phyloP scores from a whole-genome alignment of 352 stramenopile genomes.

The Thraustochytrium sp. region DNA sequence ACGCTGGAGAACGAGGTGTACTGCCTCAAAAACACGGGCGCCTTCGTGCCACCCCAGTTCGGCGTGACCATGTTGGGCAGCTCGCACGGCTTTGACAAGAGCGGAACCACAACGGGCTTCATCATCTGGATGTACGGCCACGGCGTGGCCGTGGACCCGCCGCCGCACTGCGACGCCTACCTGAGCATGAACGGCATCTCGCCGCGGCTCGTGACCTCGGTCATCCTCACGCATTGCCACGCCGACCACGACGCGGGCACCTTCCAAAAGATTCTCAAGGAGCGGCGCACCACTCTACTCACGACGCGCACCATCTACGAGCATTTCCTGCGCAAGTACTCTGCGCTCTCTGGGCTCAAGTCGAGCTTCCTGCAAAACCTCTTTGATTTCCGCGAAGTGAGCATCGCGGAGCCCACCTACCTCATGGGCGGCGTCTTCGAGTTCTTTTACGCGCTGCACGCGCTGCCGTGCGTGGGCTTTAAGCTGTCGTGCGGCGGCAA shows the following conservation, averaged over 20 bases:
- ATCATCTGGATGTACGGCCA: constrained; percentile 92
- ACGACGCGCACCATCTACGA: constrained; percentile 92
- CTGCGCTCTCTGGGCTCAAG: constrained; percentile 81
- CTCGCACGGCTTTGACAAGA: constrained; percentile 89
- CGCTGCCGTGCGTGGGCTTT: constrained; percentile 89
- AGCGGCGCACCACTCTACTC: constrained; percentile 84
- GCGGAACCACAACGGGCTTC: constrained; percentile 85
- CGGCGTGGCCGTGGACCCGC: constrained; percentile 92
- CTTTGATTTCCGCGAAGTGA: constrained; percentile 57
- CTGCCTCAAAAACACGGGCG: background rate
- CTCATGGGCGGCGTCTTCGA: constrained; percentile 88
- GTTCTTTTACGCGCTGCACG: constrained; percentile 92
- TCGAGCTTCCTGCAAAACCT: constrained; percentile 69
- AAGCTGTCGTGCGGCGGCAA: constrained; percentile 59
- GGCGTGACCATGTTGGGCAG: constrained; percentile 89
- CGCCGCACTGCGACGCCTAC: constrained; percentile 77
- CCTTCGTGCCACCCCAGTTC: constrained; percentile 87
- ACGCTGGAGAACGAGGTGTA: constrained; percentile 19
- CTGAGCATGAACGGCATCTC: constrained; percentile 73
- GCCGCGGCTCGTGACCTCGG: constrained; percentile 84
- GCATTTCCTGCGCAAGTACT: constrained; percentile 92
- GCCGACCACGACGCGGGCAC: constrained; percentile 92
- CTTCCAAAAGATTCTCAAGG: constrained; percentile 92
- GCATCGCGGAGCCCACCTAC: constrained; percentile 81
- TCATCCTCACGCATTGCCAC: constrained; percentile 92